Evolutionary conservation across 805 yeast species (phyloP).

Genomic region (Hanseniaspora meyeri): DNA sequence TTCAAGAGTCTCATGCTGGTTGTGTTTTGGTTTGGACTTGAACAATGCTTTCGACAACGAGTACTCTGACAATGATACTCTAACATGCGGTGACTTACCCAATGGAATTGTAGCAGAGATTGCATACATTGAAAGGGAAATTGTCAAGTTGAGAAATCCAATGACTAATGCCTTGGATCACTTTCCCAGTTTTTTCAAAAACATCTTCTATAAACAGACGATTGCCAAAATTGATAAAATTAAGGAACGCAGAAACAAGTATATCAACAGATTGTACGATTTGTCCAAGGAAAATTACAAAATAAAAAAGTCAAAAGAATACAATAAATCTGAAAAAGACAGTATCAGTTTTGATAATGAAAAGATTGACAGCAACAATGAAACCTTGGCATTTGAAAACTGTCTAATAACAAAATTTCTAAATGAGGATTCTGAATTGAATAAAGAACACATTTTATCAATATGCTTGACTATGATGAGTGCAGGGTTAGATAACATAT

Average conservation of each 20-base stretch:
- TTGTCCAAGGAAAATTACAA: not conserved
- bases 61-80: not conserved
- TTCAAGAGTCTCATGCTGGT: constrained; percentile 7
- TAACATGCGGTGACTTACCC: not conserved
- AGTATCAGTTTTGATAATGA: not conserved
- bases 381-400: not conserved
- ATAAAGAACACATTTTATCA: not conserved
- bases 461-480: constrained; percentile 12
- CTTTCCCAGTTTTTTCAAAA: not conserved
- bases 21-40: constrained; percentile 3
- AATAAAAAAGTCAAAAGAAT: too few species aligned
- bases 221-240: not conserved
- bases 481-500: constrained; percentile 9
- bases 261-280: not conserved
- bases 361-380: not conserved
- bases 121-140: constrained; percentile 6
- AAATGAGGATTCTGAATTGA: not conserved
- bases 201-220: not conserved
- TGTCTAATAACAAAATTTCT: constrained; percentile 1
- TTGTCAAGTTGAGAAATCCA: constrained; percentile 7
- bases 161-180: constrained; percentile 2
- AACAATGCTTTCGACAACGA: not conserved
- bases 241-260: not conserved
- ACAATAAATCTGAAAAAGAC: not conserved
- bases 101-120: not conserved